Conservation (phyloP, 768 basidiomycete species). For the Chiua virens region DNA sequence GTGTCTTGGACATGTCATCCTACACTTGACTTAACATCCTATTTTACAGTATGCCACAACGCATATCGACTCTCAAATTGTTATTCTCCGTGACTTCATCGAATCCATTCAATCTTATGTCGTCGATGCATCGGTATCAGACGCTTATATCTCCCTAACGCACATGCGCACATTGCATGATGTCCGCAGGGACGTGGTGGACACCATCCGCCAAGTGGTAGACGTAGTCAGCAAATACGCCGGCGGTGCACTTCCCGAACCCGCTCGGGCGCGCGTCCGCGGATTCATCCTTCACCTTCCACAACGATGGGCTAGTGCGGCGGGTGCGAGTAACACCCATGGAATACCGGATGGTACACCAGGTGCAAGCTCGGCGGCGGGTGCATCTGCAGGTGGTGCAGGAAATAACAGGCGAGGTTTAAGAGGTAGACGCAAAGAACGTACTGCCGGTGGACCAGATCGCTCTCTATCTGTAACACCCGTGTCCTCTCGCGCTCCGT, state of each 20-base stretch:
- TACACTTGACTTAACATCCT: not conserved
- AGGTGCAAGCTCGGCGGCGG: slow-evolving; percentile 38
- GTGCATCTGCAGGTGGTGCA: slow-evolving; percentile 26
- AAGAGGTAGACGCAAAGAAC: slow-evolving; percentile 36
- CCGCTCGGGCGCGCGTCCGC: slow-evolving; percentile 70
- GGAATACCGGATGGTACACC: slow-evolving; percentile 28
- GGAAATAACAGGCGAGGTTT: slow-evolving; percentile 20
- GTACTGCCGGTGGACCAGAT: slow-evolving; percentile 37
- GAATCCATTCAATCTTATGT: slow-evolving; percentile 54
- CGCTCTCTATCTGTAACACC: slow-evolving; percentile 33
- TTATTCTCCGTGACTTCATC: slow-evolving; percentile 82
- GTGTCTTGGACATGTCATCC: slow-evolving; percentile 20
- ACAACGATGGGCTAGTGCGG: slow-evolving; percentile 66
- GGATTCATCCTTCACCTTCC: slow-evolving; percentile 81
- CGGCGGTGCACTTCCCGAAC: slow-evolving; percentile 84
- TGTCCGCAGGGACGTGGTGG: slow-evolving; percentile 81
- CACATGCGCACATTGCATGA: slow-evolving; percentile 69
- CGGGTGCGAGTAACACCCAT: slow-evolving; percentile 25
- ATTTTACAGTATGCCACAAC: slow-evolving; percentile 71
- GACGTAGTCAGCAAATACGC: slow-evolving; percentile 85
- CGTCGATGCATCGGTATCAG: slow-evolving; percentile 22
- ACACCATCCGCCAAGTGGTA: slow-evolving; percentile 86
- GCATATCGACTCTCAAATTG: slow-evolving; percentile 86
- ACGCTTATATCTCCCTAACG: slow-evolving; percentile 40
- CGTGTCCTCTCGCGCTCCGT: slow-evolving; percentile 35